Base-by-base conservation (phyloP, 495 filamentous ascomycete genomes). In the Rhypophila decipiens region DNA sequence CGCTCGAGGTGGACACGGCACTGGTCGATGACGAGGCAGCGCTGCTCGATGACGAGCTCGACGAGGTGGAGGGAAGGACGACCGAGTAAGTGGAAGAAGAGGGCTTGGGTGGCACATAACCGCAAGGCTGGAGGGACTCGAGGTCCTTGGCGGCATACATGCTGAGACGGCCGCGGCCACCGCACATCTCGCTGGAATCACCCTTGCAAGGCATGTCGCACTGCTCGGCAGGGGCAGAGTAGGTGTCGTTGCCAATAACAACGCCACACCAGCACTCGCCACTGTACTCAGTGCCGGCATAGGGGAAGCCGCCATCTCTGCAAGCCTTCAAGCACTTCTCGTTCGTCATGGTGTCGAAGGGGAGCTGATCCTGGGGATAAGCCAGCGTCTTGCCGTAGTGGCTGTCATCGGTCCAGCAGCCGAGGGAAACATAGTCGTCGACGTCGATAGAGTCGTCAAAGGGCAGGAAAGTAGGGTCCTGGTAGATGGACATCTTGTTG, bases 351-450 rank as follows among this genome's bases (percentile, higher is more conserved):
- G 51, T 59, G 3, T 57, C 29, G 3, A 48, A 31, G 46, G 57
- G 51, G 24, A 79, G 44, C 37, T 63, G 53, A 37, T 66, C 53
- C 63, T 73, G 66, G 42, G 54, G 63, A 56, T 72, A 77, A 2
- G 65, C 64, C 21, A 83, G 62, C 1, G 79, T 71, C 18, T 70
- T 74, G 29, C 75, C 75, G 20, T 53, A 11, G 27, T 37, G 50
- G 0, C 68, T 63, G 44, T 76, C 69, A 43, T 81, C 78, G 22
- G 73, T 75, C 54, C 72, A 80, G 55, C 79, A 83, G 42, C 79
- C 79, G n/a, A 79, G 53, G 27, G 64, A 52, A 24, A 52, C 47
- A 53, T 77, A 79, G 54, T 77, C 72, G 21, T 55, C 58, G 15
- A 74, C 56, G 8, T 53, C 62, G 41, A 60, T 64, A n/a, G n/a